These are phyloP conservation scores for Talaromyces thailandensis DNA, from an alignment of 495 filamentous ascomycete species.

Conservation along the genomic window DNA sequence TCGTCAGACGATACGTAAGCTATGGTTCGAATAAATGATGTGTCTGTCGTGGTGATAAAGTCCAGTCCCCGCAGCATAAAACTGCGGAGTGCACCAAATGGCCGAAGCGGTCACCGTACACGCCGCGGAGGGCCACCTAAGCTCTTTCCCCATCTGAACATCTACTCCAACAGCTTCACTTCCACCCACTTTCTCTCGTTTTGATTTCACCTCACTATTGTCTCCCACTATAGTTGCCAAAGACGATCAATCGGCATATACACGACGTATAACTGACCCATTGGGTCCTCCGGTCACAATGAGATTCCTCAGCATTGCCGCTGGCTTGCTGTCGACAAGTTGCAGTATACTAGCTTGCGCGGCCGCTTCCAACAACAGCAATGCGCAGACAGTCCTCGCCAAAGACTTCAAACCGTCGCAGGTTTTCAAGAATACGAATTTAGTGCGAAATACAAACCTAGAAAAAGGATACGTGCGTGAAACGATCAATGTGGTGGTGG, in stretches of 20 bases:
- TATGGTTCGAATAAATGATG: neutral
- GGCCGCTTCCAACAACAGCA: slow-evolving; percentile 3
- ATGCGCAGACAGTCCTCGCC: slow-evolving; percentile 44
- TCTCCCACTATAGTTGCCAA: slow-evolving; percentile 12
- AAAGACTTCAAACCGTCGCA: slow-evolving; percentile 75
- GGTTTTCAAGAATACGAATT: slow-evolving; percentile 84
- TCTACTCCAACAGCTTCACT: neutral
- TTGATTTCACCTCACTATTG: slow-evolving; percentile 11
- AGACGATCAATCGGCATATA: slow-evolving; percentile 17
- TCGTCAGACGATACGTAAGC: neutral
- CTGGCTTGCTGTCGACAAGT: slow-evolving; percentile 20
- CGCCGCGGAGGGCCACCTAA: slow-evolving; percentile 33
- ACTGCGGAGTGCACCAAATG: slow-evolving; percentile 17
- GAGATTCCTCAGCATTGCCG: slow-evolving; percentile 33
- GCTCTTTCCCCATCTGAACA: slow-evolving; percentile 21
- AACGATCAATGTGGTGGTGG: slow-evolving; percentile 83
- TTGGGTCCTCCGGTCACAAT: slow-evolving; percentile 20
- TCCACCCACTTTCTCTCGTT: neutral
- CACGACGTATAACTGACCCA: slow-evolving; percentile 16
- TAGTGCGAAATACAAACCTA: slow-evolving; percentile 81
- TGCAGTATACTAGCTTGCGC: slow-evolving; percentile 1
- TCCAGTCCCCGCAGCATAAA: slow-evolving; percentile 18
- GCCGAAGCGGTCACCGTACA: slow-evolving; percentile 31
- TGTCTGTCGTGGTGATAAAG: neutral
- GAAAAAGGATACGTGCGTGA: slow-evolving; percentile 88